phyloP scores from a whole-genome alignment of 805 yeast species.

The Ogataea henricii region DNA sequence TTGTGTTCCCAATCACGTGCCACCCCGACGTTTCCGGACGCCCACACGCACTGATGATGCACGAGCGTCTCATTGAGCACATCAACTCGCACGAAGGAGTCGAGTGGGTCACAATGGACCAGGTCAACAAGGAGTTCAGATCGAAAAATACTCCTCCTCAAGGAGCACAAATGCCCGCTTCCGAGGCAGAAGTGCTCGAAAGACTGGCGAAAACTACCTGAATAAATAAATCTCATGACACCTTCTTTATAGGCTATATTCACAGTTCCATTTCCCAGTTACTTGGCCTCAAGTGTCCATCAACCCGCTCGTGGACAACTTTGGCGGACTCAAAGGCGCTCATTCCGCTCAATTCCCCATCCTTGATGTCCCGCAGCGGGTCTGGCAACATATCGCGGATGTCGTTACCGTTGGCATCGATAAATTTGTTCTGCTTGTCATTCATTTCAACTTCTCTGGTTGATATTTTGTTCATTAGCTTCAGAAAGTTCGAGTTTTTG shows the following conservation, averaged over 20 bases:
- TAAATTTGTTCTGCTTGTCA: constrained; percentile 38
- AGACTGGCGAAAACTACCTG: background rate
- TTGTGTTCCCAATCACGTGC: constrained; percentile 40
- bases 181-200: constrained; percentile 13
- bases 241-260: too few relatives aligned
- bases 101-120: constrained; percentile 43
- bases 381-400: constrained; percentile 34
- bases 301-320: constrained; percentile 22
- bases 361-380: constrained; percentile 30
- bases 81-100: constrained; percentile 41
- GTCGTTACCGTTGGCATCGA: constrained; percentile 40
- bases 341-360: constrained; percentile 20
- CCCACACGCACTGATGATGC: constrained; percentile 40
- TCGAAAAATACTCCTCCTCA: constrained; percentile 28
- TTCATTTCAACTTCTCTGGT: constrained; percentile 41
- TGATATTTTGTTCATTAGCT: constrained; percentile 43
- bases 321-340: constrained; percentile 29
- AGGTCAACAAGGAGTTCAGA: constrained; percentile 37
- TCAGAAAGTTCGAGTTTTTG: constrained; percentile 42
- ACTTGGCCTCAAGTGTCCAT: constrained; percentile 20
- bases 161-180: constrained; percentile 34
- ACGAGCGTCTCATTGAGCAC: constrained; percentile 38
- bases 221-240: too few relatives aligned
- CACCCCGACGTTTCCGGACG: constrained; percentile 42
- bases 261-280: constrained; percentile 24